Base-by-base conservation (phyloP, 768 basidiomycete genomes). In the Boletus reticulatus region DNA sequence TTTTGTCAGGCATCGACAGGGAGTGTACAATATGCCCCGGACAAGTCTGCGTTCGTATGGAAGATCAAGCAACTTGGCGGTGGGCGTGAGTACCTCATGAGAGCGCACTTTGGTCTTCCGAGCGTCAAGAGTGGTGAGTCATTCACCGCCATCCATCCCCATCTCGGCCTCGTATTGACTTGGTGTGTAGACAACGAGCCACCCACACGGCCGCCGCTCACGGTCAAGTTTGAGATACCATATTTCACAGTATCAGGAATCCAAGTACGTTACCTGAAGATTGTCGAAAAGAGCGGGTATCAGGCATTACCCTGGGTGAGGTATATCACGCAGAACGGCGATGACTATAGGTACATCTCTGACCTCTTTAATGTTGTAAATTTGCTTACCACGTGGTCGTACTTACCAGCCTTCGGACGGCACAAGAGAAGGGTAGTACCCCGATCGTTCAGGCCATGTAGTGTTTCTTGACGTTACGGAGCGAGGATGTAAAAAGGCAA, bases 41-140 rank as follows among this genome's bases (percentile, higher is more conserved):
- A 99, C 71, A 98, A 98, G 72, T 93, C 93, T 17, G 94, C 94
- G 3, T 98, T 98, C 66, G 92, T 98, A 2, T 98, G 97, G 97
- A 98, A 98, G 75, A 98, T 99, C 73, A 98, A 98, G 72, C 93
- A 96, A 69, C 82, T 99, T 0, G 95, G 92, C 6, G 97, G 97
- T 6, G 92, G 92, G 37, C 84, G 93, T 38, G 97, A 99, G 69
- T 98, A 95, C 75, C 80, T 98, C 52, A 98, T 98, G 96, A 82
- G 97, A 12, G 97, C 97, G 1, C 97, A 98, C 69, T 98, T 98
- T 71, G 95, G 95, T 47, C 75, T 99, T 43, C 97, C 97, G 0
- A 92, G 90, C 63, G 97, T 98, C 16, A 86, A 87, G 67, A 90
- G 81, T 64, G 94, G 95, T 93, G 53, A 41, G 92, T 76, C 10